These are phyloP conservation scores for Solanum gandarillasii DNA, from an alignment of 257 asterid genomes.

Conservation along the genomic window DNA sequence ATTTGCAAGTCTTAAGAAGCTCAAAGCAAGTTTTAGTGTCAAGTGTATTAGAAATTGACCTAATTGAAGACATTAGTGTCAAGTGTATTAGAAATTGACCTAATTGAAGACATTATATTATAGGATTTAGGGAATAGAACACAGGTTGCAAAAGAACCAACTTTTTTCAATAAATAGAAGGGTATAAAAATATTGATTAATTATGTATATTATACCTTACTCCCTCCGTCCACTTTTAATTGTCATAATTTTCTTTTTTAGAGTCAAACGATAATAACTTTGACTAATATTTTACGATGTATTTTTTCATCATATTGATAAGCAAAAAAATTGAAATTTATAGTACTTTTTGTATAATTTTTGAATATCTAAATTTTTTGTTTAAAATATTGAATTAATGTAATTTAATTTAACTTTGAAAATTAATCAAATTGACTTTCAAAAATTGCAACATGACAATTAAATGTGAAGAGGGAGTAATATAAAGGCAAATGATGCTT, in stretches of 20 bases:
- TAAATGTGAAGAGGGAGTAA: rapidly evolving
- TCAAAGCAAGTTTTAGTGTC: conserved; percentile 36
- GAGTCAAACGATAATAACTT: too few species aligned
- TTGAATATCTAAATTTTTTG: too few species aligned
- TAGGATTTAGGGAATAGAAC: not conserved
- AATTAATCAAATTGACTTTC: too few species aligned
- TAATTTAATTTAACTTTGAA: too few species aligned
- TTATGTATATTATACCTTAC: too few species aligned
- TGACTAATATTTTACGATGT: too few species aligned
- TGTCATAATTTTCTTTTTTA: too few species aligned
- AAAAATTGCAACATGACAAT: not conserved
- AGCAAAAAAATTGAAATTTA: too few species aligned
- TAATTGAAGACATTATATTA: not conserved
- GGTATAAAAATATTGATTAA: not conserved
- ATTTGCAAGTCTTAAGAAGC: conserved; percentile 60
- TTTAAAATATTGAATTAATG: too few species aligned
- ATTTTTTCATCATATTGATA: too few species aligned
- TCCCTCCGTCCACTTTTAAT: too few species aligned
- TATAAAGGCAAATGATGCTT: not conserved
- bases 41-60: not conserved
- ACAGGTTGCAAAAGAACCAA: not conserved
- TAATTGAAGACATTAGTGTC: conserved; percentile 2
- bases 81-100: not conserved
- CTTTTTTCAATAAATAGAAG: not conserved
- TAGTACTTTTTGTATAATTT: not conserved